Conservation (phyloP, 2,329 filamentous ascomycete species). For the Hypoxylon sp. region DNA sequence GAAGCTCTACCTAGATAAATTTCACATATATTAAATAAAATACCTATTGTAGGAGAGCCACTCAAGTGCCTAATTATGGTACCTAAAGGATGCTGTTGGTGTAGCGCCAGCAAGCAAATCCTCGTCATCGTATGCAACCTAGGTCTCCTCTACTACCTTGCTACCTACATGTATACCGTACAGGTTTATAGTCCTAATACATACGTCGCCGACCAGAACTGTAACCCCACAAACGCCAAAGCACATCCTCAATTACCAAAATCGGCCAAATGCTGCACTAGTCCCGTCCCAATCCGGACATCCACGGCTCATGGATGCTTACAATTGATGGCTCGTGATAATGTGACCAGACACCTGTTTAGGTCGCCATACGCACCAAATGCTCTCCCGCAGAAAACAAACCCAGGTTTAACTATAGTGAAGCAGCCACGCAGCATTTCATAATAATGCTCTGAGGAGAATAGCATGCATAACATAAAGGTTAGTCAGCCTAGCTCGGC, state of each 20-base stretch:
- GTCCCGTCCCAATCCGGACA: slow-evolving; percentile 40
- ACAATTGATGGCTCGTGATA: slow-evolving; percentile 39
- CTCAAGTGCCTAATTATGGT: neutral
- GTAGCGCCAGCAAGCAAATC: slow-evolving; percentile 31
- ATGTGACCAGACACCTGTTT: slow-evolving; percentile 36
- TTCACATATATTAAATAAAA: neutral
- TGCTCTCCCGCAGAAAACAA: slow-evolving; percentile 23
- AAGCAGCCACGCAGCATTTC: slow-evolving; percentile 10
- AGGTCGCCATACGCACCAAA: slow-evolving; percentile 17
- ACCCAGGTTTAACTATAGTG: slow-evolving; percentile 3
- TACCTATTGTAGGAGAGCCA: neutral
- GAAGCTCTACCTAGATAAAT: neutral
- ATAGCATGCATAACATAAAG: slow-evolving; percentile 13
- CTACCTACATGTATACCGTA: slow-evolving; percentile 26
- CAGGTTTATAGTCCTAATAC: slow-evolving; percentile 25
- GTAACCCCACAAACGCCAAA: slow-evolving; percentile 43
- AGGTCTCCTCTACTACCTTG: slow-evolving; percentile 8
- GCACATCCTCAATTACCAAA: slow-evolving; percentile 34
- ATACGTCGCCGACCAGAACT: slow-evolving; percentile 36
- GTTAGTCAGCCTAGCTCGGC: slow-evolving; percentile 23
- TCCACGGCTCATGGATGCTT: slow-evolving; percentile 33
- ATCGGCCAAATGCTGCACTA: slow-evolving; percentile 39
- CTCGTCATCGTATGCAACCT: slow-evolving; percentile 39
- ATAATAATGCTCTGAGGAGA: slow-evolving; percentile 2
- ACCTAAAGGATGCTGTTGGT: slow-evolving; percentile 17